Evolutionary conservation across 106 monocot species (phyloP).

Genomic region (Dactylorhiza incarnata): DNA sequence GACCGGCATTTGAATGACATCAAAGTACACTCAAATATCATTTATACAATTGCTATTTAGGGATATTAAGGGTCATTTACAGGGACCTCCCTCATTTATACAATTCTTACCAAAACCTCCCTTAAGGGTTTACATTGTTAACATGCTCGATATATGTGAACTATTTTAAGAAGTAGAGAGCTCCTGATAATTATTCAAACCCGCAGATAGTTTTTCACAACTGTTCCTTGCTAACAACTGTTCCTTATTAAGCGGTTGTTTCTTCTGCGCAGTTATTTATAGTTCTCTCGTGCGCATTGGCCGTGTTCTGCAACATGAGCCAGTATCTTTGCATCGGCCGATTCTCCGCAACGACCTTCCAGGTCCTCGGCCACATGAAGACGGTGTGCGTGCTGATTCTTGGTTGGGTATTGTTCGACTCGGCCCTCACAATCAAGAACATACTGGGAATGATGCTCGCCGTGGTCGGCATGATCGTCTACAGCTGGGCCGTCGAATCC

Average conservation of each 20-base stretch:
- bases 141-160: too few species aligned
- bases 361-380: conserved; percentile 61
- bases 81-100: too few species aligned
- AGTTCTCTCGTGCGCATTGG: conserved; percentile 41
- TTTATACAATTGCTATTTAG: too few species aligned
- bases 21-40: too few species aligned
- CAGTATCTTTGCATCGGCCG: conserved; percentile 56
- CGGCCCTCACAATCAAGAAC: conserved; percentile 49
- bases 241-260: not conserved
- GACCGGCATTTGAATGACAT: too few species aligned
- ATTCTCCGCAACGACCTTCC: conserved; percentile 50
- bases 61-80: too few species aligned
- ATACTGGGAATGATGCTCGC: conserved; percentile 39
- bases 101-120: too few species aligned
- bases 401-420: conserved; percentile 44
- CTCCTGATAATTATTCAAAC: too few species aligned
- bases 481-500: conserved; percentile 51
- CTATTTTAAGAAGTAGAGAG: too few species aligned
- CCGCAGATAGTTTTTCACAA: too few species aligned
- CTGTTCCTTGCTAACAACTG: too few species aligned
- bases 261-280: conserved; percentile 38
- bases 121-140: too few species aligned
- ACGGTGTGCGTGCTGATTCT: conserved; percentile 37
- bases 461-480: conserved; percentile 42
- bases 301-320: conserved; percentile 52